Conservation (phyloP, 805 yeast genomes). For the Lipomyces sp. region DNA sequence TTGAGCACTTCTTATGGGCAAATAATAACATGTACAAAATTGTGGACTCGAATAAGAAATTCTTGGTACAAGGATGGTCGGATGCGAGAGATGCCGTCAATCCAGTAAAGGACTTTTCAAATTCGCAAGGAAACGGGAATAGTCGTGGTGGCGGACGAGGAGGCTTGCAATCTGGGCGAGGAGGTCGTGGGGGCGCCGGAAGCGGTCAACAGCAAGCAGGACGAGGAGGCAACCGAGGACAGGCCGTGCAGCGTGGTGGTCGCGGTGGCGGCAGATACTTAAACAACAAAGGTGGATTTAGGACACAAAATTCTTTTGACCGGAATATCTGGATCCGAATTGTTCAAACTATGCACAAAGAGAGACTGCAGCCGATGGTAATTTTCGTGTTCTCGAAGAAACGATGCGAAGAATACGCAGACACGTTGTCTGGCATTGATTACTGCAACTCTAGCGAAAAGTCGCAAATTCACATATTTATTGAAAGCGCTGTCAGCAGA, state of each 20-base stretch:
- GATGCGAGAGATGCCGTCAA: constrained; percentile 36
- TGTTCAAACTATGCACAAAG: constrained; percentile 63
- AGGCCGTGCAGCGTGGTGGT: constrained; percentile 35
- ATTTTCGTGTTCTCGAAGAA: constrained; percentile 91
- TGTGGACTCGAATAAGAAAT: constrained; percentile 69
- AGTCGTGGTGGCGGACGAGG: constrained; percentile 48
- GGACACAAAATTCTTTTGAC: constrained; percentile 62
- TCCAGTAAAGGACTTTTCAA: constrained; percentile 35
- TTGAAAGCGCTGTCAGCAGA: constrained; percentile 83
- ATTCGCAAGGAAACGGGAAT: constrained; percentile 24
- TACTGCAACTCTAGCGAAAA: constrained; percentile 82
- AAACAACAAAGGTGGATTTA: constrained; percentile 39
- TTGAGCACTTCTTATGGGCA: constrained; percentile 84
- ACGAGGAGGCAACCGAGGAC: constrained; percentile 30
- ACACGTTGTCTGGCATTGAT: constrained; percentile 65
- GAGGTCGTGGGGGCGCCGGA: constrained; percentile 38
- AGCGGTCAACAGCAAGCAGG: constrained; percentile 34
- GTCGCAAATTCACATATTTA: constrained; percentile 88
- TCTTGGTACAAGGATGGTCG: constrained; percentile 51
- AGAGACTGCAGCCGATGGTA: constrained; percentile 83
- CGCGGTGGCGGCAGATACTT: constrained; percentile 30
- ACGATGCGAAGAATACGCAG: constrained; percentile 90
- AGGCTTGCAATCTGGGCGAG: constrained; percentile 29
- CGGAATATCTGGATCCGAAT: constrained; percentile 74
- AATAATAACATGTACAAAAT: constrained; percentile 68